Evolutionary conservation across 352 stramenopile genomes (phyloP).

Genomic region (Phytophthora podocarpi): DNA sequence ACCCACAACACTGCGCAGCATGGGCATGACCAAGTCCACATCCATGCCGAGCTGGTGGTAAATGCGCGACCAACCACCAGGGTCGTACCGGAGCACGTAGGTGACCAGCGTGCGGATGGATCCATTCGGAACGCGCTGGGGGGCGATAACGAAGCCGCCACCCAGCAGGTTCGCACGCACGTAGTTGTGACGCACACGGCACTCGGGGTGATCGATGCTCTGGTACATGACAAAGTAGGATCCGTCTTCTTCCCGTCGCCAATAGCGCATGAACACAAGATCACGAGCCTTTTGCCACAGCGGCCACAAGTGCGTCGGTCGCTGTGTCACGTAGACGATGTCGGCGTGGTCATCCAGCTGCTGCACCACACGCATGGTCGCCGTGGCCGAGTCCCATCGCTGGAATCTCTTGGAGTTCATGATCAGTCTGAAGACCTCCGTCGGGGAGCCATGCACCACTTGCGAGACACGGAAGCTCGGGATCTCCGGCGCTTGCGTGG

Average conservation of each 20-base stretch:
- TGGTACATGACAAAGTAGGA: slow-evolving; percentile 93
- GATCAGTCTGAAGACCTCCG: slow-evolving; percentile 81
- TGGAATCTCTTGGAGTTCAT: slow-evolving; percentile 89
- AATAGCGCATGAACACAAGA: slow-evolving; percentile 89
- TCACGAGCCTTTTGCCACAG: slow-evolving; percentile 88
- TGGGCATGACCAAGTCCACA: slow-evolving; percentile 84
- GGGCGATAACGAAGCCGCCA: slow-evolving; percentile 86
- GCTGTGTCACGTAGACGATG: slow-evolving; percentile 88
- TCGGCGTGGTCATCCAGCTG: slow-evolving; percentile 90
- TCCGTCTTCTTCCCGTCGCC: slow-evolving; percentile 87
- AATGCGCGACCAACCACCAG: slow-evolving; percentile 78
- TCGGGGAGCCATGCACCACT: slow-evolving; percentile 83
- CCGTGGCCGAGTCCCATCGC: slow-evolving; percentile 80
- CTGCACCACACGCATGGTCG: slow-evolving; percentile 84
- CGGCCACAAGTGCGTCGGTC: slow-evolving; percentile 85
- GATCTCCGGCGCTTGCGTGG: slow-evolving; percentile 78
- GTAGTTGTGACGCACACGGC: slow-evolving; percentile 86
- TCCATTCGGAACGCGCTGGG: slow-evolving; percentile 78
- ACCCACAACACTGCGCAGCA: slow-evolving; percentile 83
- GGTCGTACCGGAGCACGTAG: slow-evolving; percentile 85
- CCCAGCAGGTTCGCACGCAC: slow-evolving; percentile 81
- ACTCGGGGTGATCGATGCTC: slow-evolving; percentile 86
- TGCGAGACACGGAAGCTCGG: slow-evolving; percentile 84
- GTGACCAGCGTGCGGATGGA: slow-evolving; percentile 83
- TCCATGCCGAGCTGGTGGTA: slow-evolving; percentile 92